Conservation (phyloP, 371 early-diverging fungal species). For the Mortierella sp. region DNA sequence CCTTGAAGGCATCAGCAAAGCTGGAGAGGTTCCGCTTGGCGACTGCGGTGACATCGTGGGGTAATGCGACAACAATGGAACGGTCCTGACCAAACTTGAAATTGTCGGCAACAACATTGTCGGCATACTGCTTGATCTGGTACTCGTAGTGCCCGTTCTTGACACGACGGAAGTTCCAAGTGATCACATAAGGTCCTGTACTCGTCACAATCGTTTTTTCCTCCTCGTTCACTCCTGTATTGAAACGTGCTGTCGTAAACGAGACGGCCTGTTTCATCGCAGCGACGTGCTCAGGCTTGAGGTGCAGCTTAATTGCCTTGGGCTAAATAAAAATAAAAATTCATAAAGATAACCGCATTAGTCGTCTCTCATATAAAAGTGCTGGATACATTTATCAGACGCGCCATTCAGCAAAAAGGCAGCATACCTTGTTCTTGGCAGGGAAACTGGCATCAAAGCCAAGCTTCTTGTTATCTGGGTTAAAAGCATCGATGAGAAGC, state of each 20-base stretch:
- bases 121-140: conserved; percentile 86
- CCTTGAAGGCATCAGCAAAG: conserved; percentile 34
- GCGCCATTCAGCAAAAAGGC: background rate
- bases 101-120: conserved; percentile 91
- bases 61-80: conserved; percentile 81
- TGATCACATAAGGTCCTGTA: conserved; percentile 93
- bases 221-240: conserved; percentile 76
- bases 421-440: conserved; percentile 65
- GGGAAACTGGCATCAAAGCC: conserved; percentile 81
- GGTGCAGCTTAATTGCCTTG: conserved; percentile 81
- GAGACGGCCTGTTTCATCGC: conserved; percentile 78
- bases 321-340: conserved; percentile 64
- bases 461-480: conserved; percentile 60
- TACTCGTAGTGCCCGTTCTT: conserved; percentile 87
- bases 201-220: conserved; percentile 89
- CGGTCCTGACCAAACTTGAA: conserved; percentile 84
- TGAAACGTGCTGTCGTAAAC: conserved; percentile 96
- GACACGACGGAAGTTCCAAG: conserved; percentile 94
- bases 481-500: conserved; percentile 80
- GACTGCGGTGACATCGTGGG: conserved; percentile 57
- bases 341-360: background rate
- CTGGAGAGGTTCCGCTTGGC: conserved; percentile 33
- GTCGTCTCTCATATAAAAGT: no score
- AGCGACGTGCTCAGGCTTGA: conserved; percentile 94
- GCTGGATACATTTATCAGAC: no score